These are phyloP conservation scores for Mesotaenium endlicherianum DNA, from an alignment of 139 green algal species.

Conservation along the genomic window DNA sequence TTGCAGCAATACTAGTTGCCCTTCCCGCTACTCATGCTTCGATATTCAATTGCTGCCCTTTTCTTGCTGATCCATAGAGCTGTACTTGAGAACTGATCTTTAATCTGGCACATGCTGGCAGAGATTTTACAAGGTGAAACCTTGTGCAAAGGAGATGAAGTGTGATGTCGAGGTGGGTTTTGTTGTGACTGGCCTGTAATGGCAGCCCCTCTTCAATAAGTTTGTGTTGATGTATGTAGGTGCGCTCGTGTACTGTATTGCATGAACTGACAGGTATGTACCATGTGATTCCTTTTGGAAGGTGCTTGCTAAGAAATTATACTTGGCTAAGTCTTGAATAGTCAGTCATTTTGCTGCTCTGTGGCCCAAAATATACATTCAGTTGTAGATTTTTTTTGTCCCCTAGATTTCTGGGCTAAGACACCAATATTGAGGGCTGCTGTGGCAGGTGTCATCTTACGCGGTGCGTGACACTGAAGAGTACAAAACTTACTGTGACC, in stretches of 20 bases:
- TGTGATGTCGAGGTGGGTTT: conserved; percentile 31
- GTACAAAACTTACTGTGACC: conserved; percentile 43
- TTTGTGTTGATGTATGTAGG: too few species aligned
- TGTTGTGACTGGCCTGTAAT: too few species aligned
- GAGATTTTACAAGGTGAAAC: conserved; percentile 27
- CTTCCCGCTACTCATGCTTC: neutral
- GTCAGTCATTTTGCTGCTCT: too few species aligned
- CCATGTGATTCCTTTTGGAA: too few species aligned
- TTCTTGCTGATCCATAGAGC: neutral
- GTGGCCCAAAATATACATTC: too few species aligned
- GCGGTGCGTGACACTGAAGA: conserved; percentile 18
- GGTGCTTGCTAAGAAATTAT: neutral
- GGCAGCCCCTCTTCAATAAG: too few species aligned
- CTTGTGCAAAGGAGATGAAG: conserved; percentile 25
- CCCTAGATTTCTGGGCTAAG: too few species aligned
- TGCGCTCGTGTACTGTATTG: too few species aligned
- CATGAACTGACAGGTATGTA: too few species aligned
- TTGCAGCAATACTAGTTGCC: neutral
- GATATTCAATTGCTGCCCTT: neutral
- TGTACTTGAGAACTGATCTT: neutral
- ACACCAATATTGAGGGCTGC: too few species aligned
- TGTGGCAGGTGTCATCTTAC: conserved; percentile 23
- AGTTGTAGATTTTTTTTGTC: too few species aligned
- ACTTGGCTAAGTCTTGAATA: too few species aligned
- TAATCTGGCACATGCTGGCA: conserved; percentile 16